Base-by-base conservation (phyloP, 192 early-diverging fungal species). In the Podila horticola region DNA sequence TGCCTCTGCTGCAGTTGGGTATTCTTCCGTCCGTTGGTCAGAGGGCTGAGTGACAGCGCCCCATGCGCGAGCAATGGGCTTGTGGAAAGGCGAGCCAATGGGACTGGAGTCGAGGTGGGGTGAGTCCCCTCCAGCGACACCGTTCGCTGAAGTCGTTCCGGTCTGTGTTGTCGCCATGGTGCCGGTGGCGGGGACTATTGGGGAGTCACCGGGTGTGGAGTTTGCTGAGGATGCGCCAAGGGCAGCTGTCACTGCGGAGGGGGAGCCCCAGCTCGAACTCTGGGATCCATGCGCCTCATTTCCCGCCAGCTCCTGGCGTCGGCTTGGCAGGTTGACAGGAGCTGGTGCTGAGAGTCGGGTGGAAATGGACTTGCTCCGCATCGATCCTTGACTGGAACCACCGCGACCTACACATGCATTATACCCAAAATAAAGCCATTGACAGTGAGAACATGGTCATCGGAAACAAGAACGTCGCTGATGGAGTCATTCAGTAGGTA, bases 1-100 rank as follows among this genome's bases (percentile, higher is more conserved):
- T n/a, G 77, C 77, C 49, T 81, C 77, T 33, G 77, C 77, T n/a
- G 77, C 77, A 51, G 77, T 81, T 5, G 77, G 77, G 62, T 60
- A 81, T 64, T 81, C 77, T 6, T 72, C 77, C 5, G 69, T 60
- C 41, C 62, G 45, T 9, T 69, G 66, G 34, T 81, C 71, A 15
- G 59, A 55, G 1, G 71, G 49, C 24, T 67, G 66, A 8, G 66
- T 61, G 6, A 81, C 67, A 9, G 64, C 36, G 5, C 77, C 71
- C 77, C 77, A 81, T 3, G 71, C 77, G 29, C 77, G 59, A 0
- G 77, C 66, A 3, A 67, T 31, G 28, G 75, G 3, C 34, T 69
- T 81, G 31, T 73, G 77, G 19, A 65, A 64, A 49, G 77, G 62
- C 19, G 77, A 73, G 24, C 65, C 36, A 61, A 17, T 29, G n/a